phyloP scores from a whole-genome alignment of 805 yeast genomes.

The Cyberlindnera galapagoensis region DNA sequence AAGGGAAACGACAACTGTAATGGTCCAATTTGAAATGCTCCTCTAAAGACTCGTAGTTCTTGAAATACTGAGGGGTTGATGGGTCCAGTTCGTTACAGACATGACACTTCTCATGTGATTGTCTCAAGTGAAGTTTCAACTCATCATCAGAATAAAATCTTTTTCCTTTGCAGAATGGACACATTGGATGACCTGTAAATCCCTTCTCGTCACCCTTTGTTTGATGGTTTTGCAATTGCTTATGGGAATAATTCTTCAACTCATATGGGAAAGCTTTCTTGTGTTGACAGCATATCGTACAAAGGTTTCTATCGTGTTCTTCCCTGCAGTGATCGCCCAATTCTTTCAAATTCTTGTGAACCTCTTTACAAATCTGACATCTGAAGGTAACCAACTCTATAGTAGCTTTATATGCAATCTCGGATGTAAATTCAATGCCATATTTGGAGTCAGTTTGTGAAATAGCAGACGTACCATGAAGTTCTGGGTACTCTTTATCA shows the following conservation, averaged over 20 bases:
- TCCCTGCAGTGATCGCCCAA: slow-evolving; percentile 58
- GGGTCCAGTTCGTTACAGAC: slow-evolving; percentile 73
- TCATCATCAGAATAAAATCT: slow-evolving; percentile 89
- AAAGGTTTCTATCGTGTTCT: slow-evolving; percentile 58
- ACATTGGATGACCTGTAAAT: slow-evolving; percentile 83
- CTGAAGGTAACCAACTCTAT: slow-evolving; percentile 42
- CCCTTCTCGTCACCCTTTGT: slow-evolving; percentile 69
- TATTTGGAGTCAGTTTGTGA: slow-evolving; percentile 35
- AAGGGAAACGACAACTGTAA: slow-evolving; percentile 66
- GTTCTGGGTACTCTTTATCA: slow-evolving; percentile 31
- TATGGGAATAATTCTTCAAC: slow-evolving; percentile 50
- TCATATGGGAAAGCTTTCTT: slow-evolving; percentile 77
- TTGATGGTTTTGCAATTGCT: slow-evolving; percentile 65
- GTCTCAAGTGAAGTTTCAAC: slow-evolving; percentile 71
- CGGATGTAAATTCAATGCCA: slow-evolving; percentile 55
- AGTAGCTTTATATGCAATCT: slow-evolving; percentile 41
- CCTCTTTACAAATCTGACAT: slow-evolving; percentile 40
- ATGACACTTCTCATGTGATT: slow-evolving; percentile 81
- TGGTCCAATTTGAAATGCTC: slow-evolving; percentile 71
- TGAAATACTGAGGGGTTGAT: slow-evolving; percentile 64
- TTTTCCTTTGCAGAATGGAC: slow-evolving; percentile 69
- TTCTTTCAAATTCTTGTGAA: slow-evolving; percentile 44
- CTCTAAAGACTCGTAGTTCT: slow-evolving; percentile 67
- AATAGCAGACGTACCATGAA: slow-evolving; percentile 26
- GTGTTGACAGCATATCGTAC: slow-evolving; percentile 71